Base-by-base conservation (phyloP, 1,284 basidiomycete species). In the Fomitopsis schrenkii region DNA sequence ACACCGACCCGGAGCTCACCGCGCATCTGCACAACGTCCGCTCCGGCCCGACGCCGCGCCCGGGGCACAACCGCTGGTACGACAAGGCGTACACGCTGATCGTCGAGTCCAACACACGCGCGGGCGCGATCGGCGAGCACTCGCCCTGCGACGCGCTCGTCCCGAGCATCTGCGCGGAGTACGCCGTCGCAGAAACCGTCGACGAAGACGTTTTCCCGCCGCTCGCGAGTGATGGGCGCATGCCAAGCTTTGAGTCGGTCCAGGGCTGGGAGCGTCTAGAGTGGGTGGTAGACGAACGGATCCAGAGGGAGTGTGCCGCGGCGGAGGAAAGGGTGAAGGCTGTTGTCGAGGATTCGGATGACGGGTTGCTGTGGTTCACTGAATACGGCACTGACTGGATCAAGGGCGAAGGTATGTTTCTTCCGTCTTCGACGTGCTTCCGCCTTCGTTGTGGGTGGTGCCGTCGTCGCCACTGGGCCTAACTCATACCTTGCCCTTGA, bases 351-450 rank as follows among this genome's bases (percentile, higher is more conserved):
- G 86, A 97, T 73, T 95, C 93, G 17, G 95, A 99, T 72, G 86
- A 89, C 59, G 88, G 87, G 63, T 87, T 93, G 63, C 79, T 96
- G 35, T 94, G 92, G 86, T 98, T 93, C 74, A 81, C 85, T 59
- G 88, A 89, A 50, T 98, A 92, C 75, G 96, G 95, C 3, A 82
- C 87, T 1, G 90, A 95, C 38, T 98, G 95, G 93, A 97, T 98
- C 71, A 94, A 94, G 75, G 81, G 80, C 65, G 72, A 83, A 53
- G 88, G 94, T 92, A 35, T 35, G 52, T 59, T 22, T 45, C 28
- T 50, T 19, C 44, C 44, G 26, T 22, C 17, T 22, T 10, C 38
- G 48, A n/a, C 14, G 22, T 55, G 17, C 50, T 42, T 63, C 46
- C 42, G 55, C 22, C 22, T 22, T 22, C 22, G 22, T 22, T 22